Conservation (phyloP, 2,329 filamentous ascomycete species). For the Hypoxylon sp. region DNA sequence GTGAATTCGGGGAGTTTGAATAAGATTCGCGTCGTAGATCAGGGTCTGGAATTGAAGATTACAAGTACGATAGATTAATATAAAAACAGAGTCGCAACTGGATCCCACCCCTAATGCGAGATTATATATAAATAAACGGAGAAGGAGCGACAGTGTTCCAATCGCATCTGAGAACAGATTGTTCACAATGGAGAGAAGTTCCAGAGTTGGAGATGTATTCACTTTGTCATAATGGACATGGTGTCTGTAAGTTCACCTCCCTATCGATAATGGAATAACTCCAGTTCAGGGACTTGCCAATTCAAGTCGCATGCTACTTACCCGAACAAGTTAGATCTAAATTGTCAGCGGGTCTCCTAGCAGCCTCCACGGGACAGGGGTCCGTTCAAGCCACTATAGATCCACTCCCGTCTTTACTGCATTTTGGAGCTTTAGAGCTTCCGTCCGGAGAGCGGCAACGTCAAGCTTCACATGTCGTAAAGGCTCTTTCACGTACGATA, state of each 20-base stretch:
- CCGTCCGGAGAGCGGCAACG: neutral
- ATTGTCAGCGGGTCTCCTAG: constrained; percentile 13
- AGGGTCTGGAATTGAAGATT: constrained; percentile 15
- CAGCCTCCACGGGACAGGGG: constrained; percentile 8
- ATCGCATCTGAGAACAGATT: constrained; percentile 50
- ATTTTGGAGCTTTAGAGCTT: neutral
- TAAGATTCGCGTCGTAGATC: neutral
- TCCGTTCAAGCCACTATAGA: constrained; percentile 7
- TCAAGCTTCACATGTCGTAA: constrained; percentile 8
- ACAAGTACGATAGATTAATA: constrained; percentile 30
- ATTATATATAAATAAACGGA: constrained; percentile 38
- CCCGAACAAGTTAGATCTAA: constrained; percentile 27
- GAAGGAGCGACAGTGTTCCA: constrained; percentile 37
- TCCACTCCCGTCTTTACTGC: neutral
- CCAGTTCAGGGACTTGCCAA: constrained; percentile 30
- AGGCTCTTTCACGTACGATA: neutral
- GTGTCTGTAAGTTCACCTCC: constrained; percentile 44
- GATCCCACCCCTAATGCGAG: constrained; percentile 20
- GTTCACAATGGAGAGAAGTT: constrained; percentile 23
- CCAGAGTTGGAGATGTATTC: constrained; percentile 33
- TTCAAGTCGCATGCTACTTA: constrained; percentile 24
- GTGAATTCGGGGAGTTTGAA: constrained; percentile 6
- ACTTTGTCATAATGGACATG: constrained; percentile 45
- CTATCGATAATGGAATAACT: constrained; percentile 40
- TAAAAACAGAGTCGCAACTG: constrained; percentile 25